Evolutionary conservation across 2,329 filamentous ascomycete genomes (phyloP).

Genomic region (Colletotrichum nymphaeae): DNA sequence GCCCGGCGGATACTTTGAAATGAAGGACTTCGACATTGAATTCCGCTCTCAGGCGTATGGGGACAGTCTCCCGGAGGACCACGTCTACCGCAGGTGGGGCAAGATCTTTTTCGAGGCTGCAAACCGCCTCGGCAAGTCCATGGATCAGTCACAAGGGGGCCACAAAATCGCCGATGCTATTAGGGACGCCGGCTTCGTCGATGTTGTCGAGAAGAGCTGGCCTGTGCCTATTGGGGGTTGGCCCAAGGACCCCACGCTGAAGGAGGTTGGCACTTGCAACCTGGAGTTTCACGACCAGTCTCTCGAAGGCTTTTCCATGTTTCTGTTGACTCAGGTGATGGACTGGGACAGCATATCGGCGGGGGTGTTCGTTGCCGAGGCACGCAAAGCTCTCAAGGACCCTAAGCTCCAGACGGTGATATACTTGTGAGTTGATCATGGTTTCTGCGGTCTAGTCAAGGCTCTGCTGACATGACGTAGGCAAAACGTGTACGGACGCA

Average conservation of each 20-base stretch:
- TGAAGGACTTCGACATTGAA: conserved; percentile 41
- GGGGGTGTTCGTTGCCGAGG: conserved; percentile 38
- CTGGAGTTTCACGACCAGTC: conserved; percentile 39
- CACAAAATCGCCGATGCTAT: conserved; percentile 39
- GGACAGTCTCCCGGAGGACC: conserved; percentile 39
- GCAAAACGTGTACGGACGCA: background rate
- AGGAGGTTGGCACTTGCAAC: conserved; percentile 41
- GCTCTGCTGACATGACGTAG: background rate
- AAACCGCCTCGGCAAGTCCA: conserved; percentile 19
- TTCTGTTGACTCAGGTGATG: conserved; percentile 43
- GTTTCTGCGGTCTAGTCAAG: background rate
- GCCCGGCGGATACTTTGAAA: conserved; percentile 47
- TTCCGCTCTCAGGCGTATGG: conserved; percentile 33
- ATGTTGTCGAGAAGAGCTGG: conserved; percentile 25
- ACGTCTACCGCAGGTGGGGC: conserved; percentile 44
- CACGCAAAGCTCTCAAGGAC: conserved; percentile 39
- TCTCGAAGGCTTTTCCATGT: conserved; percentile 44
- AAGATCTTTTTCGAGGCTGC: conserved; percentile 41
- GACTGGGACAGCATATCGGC: conserved; percentile 39
- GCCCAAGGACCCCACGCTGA: conserved; percentile 36
- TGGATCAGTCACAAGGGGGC: conserved; percentile 10
- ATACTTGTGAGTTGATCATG: conserved; percentile 37
- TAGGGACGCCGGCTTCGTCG: conserved; percentile 33
- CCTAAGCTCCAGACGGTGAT: conserved; percentile 39
- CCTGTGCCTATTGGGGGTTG: conserved; percentile 41